These are phyloP conservation scores for Candida sojae DNA, from an alignment of 1,139 yeast genomes.

Conservation along the genomic window DNA sequence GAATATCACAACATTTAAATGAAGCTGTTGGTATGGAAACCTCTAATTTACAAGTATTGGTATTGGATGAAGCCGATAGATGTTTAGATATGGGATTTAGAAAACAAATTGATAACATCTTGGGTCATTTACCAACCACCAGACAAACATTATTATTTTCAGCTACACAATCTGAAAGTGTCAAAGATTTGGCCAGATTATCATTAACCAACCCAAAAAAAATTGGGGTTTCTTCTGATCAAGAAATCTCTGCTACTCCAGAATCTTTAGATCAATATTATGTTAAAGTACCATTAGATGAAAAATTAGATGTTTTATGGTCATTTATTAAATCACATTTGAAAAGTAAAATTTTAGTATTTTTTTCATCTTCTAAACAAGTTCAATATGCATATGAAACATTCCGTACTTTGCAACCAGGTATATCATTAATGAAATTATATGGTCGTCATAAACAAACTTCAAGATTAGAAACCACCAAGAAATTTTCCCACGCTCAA, in stretches of 20 bases:
- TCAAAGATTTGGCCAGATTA: slow-evolving; percentile 84
- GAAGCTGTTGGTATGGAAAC: slow-evolving; percentile 87
- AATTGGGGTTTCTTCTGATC: slow-evolving; percentile 61
- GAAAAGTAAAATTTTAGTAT: slow-evolving; percentile 82
- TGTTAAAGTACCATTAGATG: slow-evolving; percentile 68
- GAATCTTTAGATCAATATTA: slow-evolving; percentile 83
- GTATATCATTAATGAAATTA: slow-evolving; percentile 85
- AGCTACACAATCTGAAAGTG: slow-evolving; percentile 91
- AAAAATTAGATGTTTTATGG: slow-evolving; percentile 84
- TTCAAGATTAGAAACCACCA: slow-evolving; percentile 86
- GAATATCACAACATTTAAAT: slow-evolving; percentile 92
- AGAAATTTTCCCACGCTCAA: slow-evolving; percentile 82
- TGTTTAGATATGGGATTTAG: slow-evolving; percentile 97
- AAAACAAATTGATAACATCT: slow-evolving; percentile 81
- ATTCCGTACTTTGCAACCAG: slow-evolving; percentile 91
- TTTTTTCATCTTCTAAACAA: slow-evolving; percentile 90
- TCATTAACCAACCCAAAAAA: slow-evolving; percentile 80
- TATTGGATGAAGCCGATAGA: slow-evolving; percentile 95
- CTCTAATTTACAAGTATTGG: slow-evolving; percentile 76
- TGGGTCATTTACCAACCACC: slow-evolving; percentile 77
- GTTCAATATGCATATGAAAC: slow-evolving; percentile 93
- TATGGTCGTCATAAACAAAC: slow-evolving; percentile 97
- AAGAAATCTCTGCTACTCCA: slow-evolving; percentile 67
- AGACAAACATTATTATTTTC: slow-evolving; percentile 90
- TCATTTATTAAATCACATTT: slow-evolving; percentile 89